Conservation (phyloP, 2,329 filamentous ascomycete species). For the Epichloe glyceriae region DNA sequence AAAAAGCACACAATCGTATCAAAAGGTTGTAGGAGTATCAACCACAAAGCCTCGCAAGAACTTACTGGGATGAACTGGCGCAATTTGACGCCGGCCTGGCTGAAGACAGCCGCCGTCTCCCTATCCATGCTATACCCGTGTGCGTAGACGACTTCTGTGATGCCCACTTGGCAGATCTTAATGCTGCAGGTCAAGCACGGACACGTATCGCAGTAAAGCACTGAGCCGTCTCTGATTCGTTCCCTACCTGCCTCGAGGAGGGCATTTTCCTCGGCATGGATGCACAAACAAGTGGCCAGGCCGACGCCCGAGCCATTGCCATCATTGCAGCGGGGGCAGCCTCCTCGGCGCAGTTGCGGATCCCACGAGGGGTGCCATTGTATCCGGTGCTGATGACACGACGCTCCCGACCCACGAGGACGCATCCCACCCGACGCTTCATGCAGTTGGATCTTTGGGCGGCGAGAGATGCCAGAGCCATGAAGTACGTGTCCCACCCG, state of each 20-base stretch:
- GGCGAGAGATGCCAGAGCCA: constrained; percentile 87
- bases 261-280: constrained; percentile 98
- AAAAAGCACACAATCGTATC: not conserved
- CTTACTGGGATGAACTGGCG: constrained; percentile 78
- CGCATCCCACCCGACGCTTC: constrained; percentile 92
- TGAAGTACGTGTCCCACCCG: constrained; percentile 95
- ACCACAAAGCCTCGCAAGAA: constrained; percentile 12
- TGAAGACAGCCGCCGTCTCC: constrained; percentile 69
- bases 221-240: constrained; percentile 67
- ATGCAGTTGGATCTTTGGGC: constrained; percentile 92
- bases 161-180: constrained; percentile 95
- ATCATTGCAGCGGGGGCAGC: constrained; percentile 77
- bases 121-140: constrained; percentile 91
- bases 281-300: constrained; percentile 78
- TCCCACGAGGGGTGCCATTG: constrained; percentile 86
- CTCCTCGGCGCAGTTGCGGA: constrained; percentile 84
- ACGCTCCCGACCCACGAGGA: constrained; percentile 66
- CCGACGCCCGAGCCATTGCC: constrained; percentile 56
- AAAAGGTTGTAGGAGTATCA: too few species aligned
- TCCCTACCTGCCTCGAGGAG: constrained; percentile 88
- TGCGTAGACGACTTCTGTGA: constrained; percentile 88
- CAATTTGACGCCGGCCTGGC: constrained; percentile 69
- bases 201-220: constrained; percentile 91
- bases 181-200: constrained; percentile 96
- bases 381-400: constrained; percentile 92